These are phyloP conservation scores for Cyclocybe cylindracea DNA, from an alignment of 768 basidiomycete species.

Conservation along the genomic window DNA sequence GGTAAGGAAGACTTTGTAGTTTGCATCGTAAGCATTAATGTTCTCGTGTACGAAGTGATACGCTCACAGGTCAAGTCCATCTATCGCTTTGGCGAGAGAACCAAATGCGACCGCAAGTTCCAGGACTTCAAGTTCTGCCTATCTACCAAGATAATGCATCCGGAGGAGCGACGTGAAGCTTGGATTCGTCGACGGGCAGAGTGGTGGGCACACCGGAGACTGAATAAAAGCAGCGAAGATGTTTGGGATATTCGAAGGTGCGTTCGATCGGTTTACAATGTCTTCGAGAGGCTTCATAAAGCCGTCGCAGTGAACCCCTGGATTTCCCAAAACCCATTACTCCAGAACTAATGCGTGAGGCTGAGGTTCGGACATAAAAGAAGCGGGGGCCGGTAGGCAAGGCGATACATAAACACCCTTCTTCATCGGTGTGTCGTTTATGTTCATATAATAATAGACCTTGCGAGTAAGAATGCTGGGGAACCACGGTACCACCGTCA, in stretches of 20 bases:
- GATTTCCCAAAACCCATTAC: constrained; percentile 47
- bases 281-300: background rate
- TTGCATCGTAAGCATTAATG: background rate
- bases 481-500: too few relatives aligned
- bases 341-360: constrained; percentile 18
- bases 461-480: too few relatives aligned
- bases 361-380: constrained; percentile 5
- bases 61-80: constrained; percentile 80
- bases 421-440: too few relatives aligned
- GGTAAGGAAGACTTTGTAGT: constrained; percentile 37
- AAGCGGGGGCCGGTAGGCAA: constrained; percentile 17
- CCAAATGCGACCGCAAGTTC: constrained; percentile 73
- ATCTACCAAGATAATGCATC: constrained; percentile 74
- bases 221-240: constrained; percentile 87
- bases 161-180: constrained; percentile 74
- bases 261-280: background rate
- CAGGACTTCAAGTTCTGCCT: constrained; percentile 97
- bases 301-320: constrained; percentile 45
- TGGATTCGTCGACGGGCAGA: constrained; percentile 90
- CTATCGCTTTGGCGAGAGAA: constrained; percentile 80
- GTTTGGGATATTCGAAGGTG: constrained; percentile 90
- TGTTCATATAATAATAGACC: too few relatives aligned
- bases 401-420: too few relatives aligned
- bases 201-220: constrained; percentile 87
- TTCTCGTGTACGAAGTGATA: constrained; percentile 49